phyloP scores from a whole-genome alignment of 495 filamentous ascomycete species.

The Neurospora terricola region DNA sequence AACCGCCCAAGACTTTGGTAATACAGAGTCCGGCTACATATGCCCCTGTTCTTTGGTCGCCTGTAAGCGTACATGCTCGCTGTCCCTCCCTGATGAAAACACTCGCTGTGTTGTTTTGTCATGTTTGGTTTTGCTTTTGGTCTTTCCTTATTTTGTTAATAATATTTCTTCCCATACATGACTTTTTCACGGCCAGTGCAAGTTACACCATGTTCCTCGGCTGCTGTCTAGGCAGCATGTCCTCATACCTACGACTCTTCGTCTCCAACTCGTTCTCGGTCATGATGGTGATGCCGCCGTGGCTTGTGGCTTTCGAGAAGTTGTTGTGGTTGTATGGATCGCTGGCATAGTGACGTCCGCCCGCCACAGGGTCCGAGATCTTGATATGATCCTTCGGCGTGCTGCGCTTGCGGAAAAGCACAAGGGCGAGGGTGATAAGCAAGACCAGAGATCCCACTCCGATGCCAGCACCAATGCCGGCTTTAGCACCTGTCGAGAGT shows the following conservation, averaged over 20 bases:
- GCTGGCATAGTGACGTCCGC: slow-evolving; percentile 15
- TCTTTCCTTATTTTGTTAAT: background rate
- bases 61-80: background rate
- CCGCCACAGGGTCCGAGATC: slow-evolving; percentile 35
- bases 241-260: slow-evolving; percentile 36
- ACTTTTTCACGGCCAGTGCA: background rate
- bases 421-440: slow-evolving; percentile 18
- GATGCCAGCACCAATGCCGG: slow-evolving; percentile 34
- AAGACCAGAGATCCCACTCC: slow-evolving; percentile 21
- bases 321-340: slow-evolving; percentile 22
- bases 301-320: slow-evolving; percentile 16
- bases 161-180: background rate
- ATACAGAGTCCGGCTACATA: background rate
- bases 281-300: background rate
- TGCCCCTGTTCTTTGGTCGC: background rate
- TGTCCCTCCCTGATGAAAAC: background rate
- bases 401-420: slow-evolving; percentile 21
- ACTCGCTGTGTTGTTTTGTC: background rate
- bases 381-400: slow-evolving; percentile 19
- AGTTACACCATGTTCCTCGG: slow-evolving; percentile 35
- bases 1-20: background rate
- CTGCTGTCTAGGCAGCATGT: slow-evolving; percentile 32
- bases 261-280: slow-evolving; percentile 25
- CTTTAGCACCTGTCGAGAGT: slow-evolving; percentile 27
- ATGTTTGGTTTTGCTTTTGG: background rate